Conservation (phyloP, 345 rosid species). For the Bruguiera gymnorhiza region DNA sequence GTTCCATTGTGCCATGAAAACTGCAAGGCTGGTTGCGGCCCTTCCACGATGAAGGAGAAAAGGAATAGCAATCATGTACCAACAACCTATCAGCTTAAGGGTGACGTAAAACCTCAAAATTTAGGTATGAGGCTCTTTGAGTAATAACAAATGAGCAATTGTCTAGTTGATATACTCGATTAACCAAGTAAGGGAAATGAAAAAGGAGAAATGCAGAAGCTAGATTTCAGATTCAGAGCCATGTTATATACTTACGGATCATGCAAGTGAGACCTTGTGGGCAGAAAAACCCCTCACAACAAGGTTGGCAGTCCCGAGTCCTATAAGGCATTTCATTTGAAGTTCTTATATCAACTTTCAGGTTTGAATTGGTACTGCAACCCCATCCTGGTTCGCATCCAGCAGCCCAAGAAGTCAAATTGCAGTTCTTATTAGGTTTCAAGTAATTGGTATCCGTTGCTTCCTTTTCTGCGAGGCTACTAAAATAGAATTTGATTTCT, state of each 20-base stretch:
- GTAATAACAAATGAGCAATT: no score
- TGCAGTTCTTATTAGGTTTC: constrained; percentile 71
- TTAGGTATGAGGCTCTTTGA: no score
- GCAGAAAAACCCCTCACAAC: constrained; percentile 98
- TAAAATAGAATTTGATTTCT: constrained; percentile 70
- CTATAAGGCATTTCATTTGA: constrained; percentile 49
- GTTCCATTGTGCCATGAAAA: no score
- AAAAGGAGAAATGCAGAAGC: no score
- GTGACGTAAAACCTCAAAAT: no score
- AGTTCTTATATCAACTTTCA: constrained; percentile 44
- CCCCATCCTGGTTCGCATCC: constrained; percentile 98
- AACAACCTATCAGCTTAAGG: no score
- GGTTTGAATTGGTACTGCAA: constrained; percentile 41
- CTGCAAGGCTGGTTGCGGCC: no score
- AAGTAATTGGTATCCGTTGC: constrained; percentile 33
- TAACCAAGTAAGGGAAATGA: no score
- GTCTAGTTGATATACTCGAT: no score
- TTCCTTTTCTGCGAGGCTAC: constrained; percentile 39
- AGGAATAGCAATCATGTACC: no score
- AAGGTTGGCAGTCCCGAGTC: constrained; percentile 66
- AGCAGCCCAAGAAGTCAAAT: constrained; percentile 62
- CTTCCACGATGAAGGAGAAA: no score
- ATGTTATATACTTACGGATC: constrained; percentile 63
- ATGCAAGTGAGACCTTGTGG: constrained; percentile 91
- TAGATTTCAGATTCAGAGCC: no score